Base-by-base conservation (phyloP, 257 asterid species). In the Salvia splendens region DNA sequence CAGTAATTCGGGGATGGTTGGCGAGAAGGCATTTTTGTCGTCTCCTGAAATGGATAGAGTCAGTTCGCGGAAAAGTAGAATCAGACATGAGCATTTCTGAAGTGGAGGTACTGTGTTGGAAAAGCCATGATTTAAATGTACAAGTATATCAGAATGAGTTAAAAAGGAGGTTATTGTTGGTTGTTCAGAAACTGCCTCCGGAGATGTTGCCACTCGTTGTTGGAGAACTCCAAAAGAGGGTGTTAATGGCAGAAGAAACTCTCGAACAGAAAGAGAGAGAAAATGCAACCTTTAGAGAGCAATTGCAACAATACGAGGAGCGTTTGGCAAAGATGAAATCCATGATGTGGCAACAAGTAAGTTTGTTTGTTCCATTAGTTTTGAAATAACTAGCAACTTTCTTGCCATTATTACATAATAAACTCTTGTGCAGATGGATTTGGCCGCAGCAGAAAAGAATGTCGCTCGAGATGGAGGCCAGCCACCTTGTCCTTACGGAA, bases 1-100 rank as follows among this genome's bases (percentile, higher is more conserved):
- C 89, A 92, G 98, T 66, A 61, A 76, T 88, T 67, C 98, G 98
- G 70, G 95, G 95, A 30, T 86, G 88, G 88, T 84, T 90, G 83
- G 86, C 86, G 51, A 81, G 89, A 73, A 86, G 77, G 74, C 82
- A 78, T 55, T 71, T 72, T 64, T 43, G 70, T 69, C 84, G 62
- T 9, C 80, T 83, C 70, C 74, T 14, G 76, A 69, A 63, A 66
- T 75, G 79, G 48, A 24, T 24, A 24, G 30, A 24, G 30, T 0
- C 1, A 24, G 2, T 3, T 24, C 30, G 30, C 2, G 30, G 30
- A 0, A 24, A 24, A 24, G 30, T 43, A 74, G 70, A 48, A 66
- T 55, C 76, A 43, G 76, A 67, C 68, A 68, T 70, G 62, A 71
- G 77, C 53, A 45, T 68, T 60, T 71, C 84, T 38, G 81, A 82